Evolutionary conservation across 345 rosid species (phyloP).

Genomic region (Noccaea caerulescens): DNA sequence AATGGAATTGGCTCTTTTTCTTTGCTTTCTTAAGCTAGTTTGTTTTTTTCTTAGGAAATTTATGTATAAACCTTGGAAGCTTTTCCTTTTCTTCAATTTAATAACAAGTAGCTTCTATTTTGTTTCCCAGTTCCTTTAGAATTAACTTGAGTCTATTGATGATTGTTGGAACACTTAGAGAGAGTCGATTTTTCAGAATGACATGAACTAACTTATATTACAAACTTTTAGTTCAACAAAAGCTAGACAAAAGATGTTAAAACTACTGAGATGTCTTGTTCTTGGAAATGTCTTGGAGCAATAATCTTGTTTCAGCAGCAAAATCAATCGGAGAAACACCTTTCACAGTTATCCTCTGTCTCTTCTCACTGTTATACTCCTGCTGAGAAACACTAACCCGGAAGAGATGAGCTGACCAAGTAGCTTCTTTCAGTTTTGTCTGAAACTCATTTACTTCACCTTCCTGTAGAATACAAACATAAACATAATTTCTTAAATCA

Average conservation of each 20-base stretch:
- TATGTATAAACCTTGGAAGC: background rate
- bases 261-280: conserved; percentile 43
- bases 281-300: conserved; percentile 84
- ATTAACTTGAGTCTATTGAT: background rate
- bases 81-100: background rate
- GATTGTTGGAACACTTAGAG: background rate
- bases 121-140: background rate
- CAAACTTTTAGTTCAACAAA: conserved; percentile 3
- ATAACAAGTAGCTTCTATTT: background rate
- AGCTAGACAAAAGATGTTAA: conserved; percentile 20
- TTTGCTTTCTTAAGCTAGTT: conserved; percentile 3
- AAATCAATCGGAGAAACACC: conserved; percentile 71
- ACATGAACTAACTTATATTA: background rate
- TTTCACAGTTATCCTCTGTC: conserved; percentile 81
- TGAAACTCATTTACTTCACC: conserved; percentile 61
- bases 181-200: background rate
- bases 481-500: background rate
- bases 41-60: background rate
- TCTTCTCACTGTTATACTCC: conserved; percentile 84
- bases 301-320: conserved; percentile 70
- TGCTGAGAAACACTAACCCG: conserved; percentile 72
- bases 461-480: conserved; percentile 32
- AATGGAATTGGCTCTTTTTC: background rate
- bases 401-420: conserved; percentile 81
- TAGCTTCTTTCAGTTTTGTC: conserved; percentile 68